Conservation (phyloP, 2,329 filamentous ascomycete species). For the Pseudopithomyces chartarum region DNA sequence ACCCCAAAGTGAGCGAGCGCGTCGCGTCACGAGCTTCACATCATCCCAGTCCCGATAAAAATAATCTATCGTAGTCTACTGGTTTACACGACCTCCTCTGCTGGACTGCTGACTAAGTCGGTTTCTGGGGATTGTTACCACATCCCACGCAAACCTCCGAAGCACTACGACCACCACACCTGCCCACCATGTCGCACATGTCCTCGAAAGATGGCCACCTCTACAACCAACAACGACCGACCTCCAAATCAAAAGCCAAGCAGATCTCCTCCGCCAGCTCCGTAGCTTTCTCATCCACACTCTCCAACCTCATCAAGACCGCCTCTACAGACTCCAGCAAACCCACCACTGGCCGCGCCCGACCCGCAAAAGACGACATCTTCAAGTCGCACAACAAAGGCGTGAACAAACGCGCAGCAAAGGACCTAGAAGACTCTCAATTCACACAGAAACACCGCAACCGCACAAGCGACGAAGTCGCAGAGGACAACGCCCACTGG, state of each 20-base stretch:
- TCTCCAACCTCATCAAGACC: conserved; percentile 74
- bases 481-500: conserved; percentile 61
- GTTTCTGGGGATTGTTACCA: too few species aligned
- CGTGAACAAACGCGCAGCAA: conserved; percentile 65
- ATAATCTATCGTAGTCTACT: too few species aligned
- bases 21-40: not conserved
- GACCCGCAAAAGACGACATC: conserved; percentile 68
- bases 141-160: not conserved
- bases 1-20: not conserved
- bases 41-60: too few species aligned
- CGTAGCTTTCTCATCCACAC: conserved; percentile 85
- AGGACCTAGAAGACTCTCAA: conserved; percentile 60
- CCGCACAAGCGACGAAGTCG: conserved; percentile 59
- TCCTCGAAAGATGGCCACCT: conserved; percentile 66
- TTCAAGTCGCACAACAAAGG: conserved; percentile 70
- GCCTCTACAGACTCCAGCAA: conserved; percentile 52
- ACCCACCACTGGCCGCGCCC: conserved; percentile 56
- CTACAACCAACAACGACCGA: conserved; percentile 73
- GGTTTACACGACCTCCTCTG: too few species aligned
- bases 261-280: conserved; percentile 72
- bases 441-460: conserved; percentile 66
- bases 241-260: conserved; percentile 59
- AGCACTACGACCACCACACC: not conserved
- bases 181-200: conserved; percentile 21
- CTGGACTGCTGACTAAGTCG: not conserved